These are phyloP conservation scores for Dioscorea zingiberensis DNA, from an alignment of 106 monocot genomes.

Conservation along the genomic window DNA sequence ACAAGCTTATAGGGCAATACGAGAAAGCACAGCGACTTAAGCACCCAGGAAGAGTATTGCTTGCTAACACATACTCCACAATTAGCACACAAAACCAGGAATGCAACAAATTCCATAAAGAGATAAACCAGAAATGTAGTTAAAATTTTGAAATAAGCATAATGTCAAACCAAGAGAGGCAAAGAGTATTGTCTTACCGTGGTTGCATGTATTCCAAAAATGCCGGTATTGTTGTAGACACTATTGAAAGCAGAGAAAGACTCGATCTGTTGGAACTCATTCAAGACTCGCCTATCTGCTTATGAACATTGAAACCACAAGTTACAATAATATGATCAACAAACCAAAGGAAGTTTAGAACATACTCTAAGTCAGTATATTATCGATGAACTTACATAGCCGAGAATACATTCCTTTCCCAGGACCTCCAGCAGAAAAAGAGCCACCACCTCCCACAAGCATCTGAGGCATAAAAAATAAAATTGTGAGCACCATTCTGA, in stretches of 20 bases:
- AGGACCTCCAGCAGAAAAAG: slow-evolving; percentile 75
- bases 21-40: no score
- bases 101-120: no score
- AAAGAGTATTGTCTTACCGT: slow-evolving; percentile 33
- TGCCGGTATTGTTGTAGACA: slow-evolving; percentile 68
- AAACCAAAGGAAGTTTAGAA: no score
- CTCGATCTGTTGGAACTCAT: slow-evolving; percentile 47
- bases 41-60: no score
- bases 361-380: no score
- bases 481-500: background rate
- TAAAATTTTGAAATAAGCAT: no score
- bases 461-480: slow-evolving; percentile 33
- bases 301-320: background rate
- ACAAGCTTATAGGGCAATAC: no score
- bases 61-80: no score
- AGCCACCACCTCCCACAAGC: slow-evolving; percentile 82
- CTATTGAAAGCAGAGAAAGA: slow-evolving; percentile 74
- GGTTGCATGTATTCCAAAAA: slow-evolving; percentile 77
- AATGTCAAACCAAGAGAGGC: no score
- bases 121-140: no score
- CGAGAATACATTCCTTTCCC: slow-evolving; percentile 84
- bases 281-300: slow-evolving; percentile 58
- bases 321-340: no score
- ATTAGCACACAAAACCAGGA: no score
- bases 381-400: slow-evolving; percentile 39